phyloP scores from a whole-genome alignment of 73 alveolate species.

The Tetrahymena borealis region DNA sequence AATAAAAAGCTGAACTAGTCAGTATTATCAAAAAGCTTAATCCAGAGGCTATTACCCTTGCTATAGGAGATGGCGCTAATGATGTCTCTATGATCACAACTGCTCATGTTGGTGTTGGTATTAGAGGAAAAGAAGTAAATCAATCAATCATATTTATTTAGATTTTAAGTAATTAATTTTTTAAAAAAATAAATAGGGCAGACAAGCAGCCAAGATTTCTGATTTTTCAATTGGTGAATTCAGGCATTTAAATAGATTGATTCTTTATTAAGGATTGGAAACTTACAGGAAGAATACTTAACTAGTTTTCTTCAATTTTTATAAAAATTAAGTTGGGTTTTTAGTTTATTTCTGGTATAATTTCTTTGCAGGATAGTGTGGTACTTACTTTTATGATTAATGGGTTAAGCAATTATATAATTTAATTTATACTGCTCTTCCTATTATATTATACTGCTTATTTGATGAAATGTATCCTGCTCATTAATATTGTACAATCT shows the following conservation, averaged over 20 bases:
- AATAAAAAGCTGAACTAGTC: constrained; percentile 85
- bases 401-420: background rate
- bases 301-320: background rate
- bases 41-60: constrained; percentile 66
- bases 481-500: background rate
- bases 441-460: constrained; percentile 43
- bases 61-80: constrained; percentile 93
- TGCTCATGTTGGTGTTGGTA: constrained; percentile 93
- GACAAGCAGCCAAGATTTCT: constrained; percentile 84
- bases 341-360: background rate
- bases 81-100: constrained; percentile 91
- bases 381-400: background rate
- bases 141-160: background rate
- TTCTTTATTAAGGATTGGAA: background rate
- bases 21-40: constrained; percentile 47
- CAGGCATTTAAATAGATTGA: constrained; percentile 64
- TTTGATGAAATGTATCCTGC: constrained; percentile 59
- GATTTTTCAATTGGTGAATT: constrained; percentile 92
- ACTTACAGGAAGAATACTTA: background rate
- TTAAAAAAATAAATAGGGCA: constrained; percentile 46
- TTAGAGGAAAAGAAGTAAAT: constrained; percentile 78
- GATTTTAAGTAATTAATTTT: background rate
- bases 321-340: background rate
- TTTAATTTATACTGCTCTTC: background rate
- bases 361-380: background rate